Percentiles rank a stretch among this genome's conserved stretches.
Conservation (phyloP, 768 basidiomycete genomes). For the Hydnomerulius pinastri region DNA sequence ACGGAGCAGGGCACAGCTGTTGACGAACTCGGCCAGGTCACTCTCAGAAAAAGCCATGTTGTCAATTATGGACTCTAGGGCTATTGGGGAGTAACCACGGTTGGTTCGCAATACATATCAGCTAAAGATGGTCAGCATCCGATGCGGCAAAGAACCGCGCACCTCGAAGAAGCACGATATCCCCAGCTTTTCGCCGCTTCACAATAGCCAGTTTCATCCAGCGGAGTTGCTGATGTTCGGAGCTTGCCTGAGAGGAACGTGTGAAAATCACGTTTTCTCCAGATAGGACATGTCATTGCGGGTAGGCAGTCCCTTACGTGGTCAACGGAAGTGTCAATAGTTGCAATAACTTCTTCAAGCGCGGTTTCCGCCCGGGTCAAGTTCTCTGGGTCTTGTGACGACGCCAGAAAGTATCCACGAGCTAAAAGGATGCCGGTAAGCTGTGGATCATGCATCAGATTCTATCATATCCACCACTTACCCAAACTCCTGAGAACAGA, state of each 20-base stretch:
- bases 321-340: constrained; percentile 56
- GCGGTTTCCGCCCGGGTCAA: constrained; percentile 70
- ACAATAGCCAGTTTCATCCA: constrained; percentile 86
- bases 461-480: constrained; percentile 36
- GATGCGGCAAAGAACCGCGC: constrained; percentile 31
- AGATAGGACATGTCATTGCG: constrained; percentile 6
- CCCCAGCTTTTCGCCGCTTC: constrained; percentile 73
- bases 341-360: constrained; percentile 71
- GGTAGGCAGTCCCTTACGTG: constrained; percentile 43
- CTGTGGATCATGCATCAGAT: constrained; percentile 15
- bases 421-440: constrained; percentile 45
- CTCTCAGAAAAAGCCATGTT: constrained; percentile 73
- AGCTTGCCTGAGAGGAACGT: constrained; percentile 51
- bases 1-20: constrained; percentile 23
- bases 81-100: constrained; percentile 40
- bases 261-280: constrained; percentile 19
- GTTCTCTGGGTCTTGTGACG: constrained; percentile 62
- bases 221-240: constrained; percentile 80
- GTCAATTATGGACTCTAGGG: constrained; percentile 76
- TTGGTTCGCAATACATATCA: constrained; percentile 20
- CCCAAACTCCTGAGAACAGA: constrained; percentile 74
- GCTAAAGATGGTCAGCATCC: constrained; percentile 19
- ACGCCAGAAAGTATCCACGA: constrained; percentile 77
- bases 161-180: constrained; percentile 68
- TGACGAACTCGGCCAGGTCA: constrained; percentile 68